Percentiles rank a stretch among this genome's conserved stretches.
Evolutionary conservation across 1,139 yeast species (phyloP).

Genomic region (Sugiyamaella sp.): DNA sequence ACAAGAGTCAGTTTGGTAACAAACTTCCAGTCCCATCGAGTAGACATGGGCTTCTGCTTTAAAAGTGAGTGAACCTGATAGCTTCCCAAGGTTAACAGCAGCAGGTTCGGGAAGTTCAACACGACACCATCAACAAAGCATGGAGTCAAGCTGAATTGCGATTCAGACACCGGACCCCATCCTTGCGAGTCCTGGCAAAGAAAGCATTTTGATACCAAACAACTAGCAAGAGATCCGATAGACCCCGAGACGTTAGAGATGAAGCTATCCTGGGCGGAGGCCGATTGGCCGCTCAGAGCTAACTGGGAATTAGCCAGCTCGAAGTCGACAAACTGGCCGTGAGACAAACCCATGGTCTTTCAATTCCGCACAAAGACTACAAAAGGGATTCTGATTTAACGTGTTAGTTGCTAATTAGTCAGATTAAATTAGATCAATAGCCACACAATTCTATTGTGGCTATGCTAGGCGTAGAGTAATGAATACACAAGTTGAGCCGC

Average conservation of each 20-base stretch:
- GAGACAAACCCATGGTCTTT: slow-evolving; percentile 11
- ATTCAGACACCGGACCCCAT: slow-evolving; percentile 67
- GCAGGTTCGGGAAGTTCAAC: slow-evolving; percentile 53
- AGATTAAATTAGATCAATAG: no score
- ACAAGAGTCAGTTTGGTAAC: slow-evolving; percentile 41
- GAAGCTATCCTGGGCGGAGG: background rate
- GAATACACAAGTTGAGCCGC: no score
- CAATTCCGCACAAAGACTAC: background rate
- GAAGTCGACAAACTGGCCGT: slow-evolving; percentile 16
- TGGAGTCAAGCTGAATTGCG: slow-evolving; percentile 71
- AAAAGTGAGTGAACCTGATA: slow-evolving; percentile 45
- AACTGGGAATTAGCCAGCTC: slow-evolving; percentile 14
- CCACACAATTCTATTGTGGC: no score
- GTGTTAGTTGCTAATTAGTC: background rate
- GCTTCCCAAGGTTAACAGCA: slow-evolving; percentile 59
- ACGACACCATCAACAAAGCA: slow-evolving; percentile 80
- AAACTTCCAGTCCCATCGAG: slow-evolving; percentile 46
- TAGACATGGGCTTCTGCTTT: slow-evolving; percentile 36
- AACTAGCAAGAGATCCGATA: slow-evolving; percentile 1
- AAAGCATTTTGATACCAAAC: slow-evolving; percentile 6
- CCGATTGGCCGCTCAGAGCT: background rate
- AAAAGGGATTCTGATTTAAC: background rate
- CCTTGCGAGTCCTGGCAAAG: slow-evolving; percentile 61
- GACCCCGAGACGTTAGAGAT: background rate
- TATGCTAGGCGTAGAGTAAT: no score